phyloP scores from a whole-genome alignment of 352 stramenopile species.

The Phytophthora palmivora region DNA sequence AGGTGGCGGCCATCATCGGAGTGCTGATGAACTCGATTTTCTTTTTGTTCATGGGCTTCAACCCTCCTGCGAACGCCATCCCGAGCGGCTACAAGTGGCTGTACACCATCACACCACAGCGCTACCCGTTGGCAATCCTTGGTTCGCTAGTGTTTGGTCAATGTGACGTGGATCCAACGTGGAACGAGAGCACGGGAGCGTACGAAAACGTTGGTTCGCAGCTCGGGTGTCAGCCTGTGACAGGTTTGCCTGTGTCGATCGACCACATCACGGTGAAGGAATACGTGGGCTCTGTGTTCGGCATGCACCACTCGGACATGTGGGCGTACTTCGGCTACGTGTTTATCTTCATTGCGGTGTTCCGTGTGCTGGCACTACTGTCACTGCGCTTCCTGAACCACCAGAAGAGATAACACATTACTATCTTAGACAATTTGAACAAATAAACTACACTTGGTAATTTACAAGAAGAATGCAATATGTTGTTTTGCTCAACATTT shows the following conservation, averaged over 20 bases:
- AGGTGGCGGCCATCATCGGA: constrained; percentile 31
- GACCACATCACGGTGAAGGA: constrained; percentile 5
- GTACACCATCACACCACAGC: constrained; percentile 32
- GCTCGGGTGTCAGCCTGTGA: constrained; percentile 27
- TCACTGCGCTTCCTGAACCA: too few relatives aligned
- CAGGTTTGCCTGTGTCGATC: constrained; percentile 21
- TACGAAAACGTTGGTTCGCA: constrained; percentile 32
- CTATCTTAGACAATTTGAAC: too few relatives aligned
- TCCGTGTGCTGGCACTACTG: too few relatives aligned
- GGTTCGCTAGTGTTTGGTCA: constrained; percentile 31
- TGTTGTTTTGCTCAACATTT: not conserved
- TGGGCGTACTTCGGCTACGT: constrained; percentile 42
- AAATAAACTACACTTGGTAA: too few relatives aligned
- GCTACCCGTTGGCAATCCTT: constrained; percentile 34
- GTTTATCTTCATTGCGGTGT: constrained; percentile 9
- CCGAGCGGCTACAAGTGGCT: constrained; percentile 17
- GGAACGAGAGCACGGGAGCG: constrained; percentile 18
- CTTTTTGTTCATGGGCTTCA: constrained; percentile 40
- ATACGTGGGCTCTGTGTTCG: constrained; percentile 32
- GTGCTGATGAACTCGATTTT: constrained; percentile 35
- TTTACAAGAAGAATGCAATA: too few relatives aligned
- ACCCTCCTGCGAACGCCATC: constrained; percentile 36
- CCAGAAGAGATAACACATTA: too few relatives aligned
- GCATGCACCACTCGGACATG: constrained; percentile 37
- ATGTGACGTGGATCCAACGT: constrained; percentile 34